These are phyloP conservation scores for Spergularia marina DNA, from an alignment of 148 eudicot genomes.

Conservation along the genomic window DNA sequence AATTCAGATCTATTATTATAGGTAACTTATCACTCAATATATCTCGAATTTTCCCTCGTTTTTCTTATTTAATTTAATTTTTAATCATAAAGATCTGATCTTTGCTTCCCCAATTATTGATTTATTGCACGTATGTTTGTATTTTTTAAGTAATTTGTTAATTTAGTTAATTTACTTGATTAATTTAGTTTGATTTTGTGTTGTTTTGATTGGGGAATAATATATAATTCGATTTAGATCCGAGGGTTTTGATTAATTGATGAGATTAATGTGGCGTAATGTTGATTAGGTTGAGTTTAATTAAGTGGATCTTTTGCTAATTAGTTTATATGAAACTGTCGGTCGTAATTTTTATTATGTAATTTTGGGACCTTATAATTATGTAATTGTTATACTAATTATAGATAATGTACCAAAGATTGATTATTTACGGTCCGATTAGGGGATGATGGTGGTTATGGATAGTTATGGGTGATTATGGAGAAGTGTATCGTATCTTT, in stretches of 20 bases:
- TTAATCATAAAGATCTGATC: conserved; percentile 2
- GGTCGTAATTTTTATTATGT: not conserved
- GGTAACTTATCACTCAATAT: not conserved
- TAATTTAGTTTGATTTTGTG: not conserved
- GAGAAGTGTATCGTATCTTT: not conserved
- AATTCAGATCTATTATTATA: conserved; percentile 12
- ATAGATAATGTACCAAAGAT: too few relatives aligned
- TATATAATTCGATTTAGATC: conserved; percentile 8
- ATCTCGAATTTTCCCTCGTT: not conserved
- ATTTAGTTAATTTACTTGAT: not conserved
- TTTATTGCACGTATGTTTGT: not conserved
- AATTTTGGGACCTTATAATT: too few relatives aligned
- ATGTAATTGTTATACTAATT: too few relatives aligned
- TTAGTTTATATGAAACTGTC: conserved; percentile 1
- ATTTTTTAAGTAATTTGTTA: not conserved
- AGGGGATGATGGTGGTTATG: not conserved
- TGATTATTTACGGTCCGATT: too few relatives aligned
- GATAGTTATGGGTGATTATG: not conserved
- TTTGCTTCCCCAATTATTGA: not conserved
- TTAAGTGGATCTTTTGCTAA: conserved; percentile 19
- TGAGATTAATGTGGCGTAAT: not conserved
- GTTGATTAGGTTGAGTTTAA: not conserved
- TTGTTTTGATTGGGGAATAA: not conserved
- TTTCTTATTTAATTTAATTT: too few relatives aligned
- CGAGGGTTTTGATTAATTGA: conserved; percentile 3